phyloP scores from a whole-genome alignment of 352 stramenopile genomes.

The Phytophthora rubi region DNA sequence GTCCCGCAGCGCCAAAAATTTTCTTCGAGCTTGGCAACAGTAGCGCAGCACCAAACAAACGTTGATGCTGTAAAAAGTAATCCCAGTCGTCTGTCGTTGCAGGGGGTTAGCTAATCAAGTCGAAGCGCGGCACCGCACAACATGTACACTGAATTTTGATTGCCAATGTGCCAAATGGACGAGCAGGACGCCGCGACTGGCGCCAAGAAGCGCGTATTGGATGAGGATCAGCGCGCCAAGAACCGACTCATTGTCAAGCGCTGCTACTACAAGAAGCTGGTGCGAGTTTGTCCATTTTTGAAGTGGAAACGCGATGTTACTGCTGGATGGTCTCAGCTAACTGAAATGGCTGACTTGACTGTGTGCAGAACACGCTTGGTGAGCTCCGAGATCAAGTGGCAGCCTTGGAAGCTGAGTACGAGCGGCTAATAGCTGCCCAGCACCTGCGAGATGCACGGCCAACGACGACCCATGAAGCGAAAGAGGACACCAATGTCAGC shows the following conservation, averaged over 20 bases:
- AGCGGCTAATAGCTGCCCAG: slow-evolving; percentile 40
- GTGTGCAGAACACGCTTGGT: slow-evolving; percentile 55
- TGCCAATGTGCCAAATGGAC: slow-evolving; percentile 29
- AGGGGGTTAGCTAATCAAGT: slow-evolving; percentile 27
- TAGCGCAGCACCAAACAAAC: neutral
- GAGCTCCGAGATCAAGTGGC: slow-evolving; percentile 53
- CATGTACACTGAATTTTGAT: neutral
- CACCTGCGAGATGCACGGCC: slow-evolving; percentile 38
- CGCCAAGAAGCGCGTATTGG: slow-evolving; percentile 21
- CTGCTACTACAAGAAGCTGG: slow-evolving; percentile 79
- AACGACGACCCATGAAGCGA: slow-evolving; percentile 3
- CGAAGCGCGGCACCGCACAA: slow-evolving; percentile 14
- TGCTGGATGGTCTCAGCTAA: slow-evolving; percentile 10
- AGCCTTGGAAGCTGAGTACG: slow-evolving; percentile 49
- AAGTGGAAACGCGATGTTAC: neutral
- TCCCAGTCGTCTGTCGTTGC: slow-evolving; percentile 16
- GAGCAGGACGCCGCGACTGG: neutral
- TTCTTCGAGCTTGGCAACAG: slow-evolving; percentile 23
- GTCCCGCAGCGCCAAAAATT: slow-evolving; percentile 20
- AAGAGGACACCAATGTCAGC: neutral
- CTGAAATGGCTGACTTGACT: neutral
- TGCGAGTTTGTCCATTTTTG: slow-evolving; percentile 21
- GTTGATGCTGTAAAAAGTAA: slow-evolving; percentile 29
- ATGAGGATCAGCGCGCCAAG: slow-evolving; percentile 50
- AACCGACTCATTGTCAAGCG: slow-evolving; percentile 71